Evolutionary conservation across 257 asterid species (phyloP), one percentile per base, ranked within the genome.

Genomic region (Lavandula angustifolia): DNA sequence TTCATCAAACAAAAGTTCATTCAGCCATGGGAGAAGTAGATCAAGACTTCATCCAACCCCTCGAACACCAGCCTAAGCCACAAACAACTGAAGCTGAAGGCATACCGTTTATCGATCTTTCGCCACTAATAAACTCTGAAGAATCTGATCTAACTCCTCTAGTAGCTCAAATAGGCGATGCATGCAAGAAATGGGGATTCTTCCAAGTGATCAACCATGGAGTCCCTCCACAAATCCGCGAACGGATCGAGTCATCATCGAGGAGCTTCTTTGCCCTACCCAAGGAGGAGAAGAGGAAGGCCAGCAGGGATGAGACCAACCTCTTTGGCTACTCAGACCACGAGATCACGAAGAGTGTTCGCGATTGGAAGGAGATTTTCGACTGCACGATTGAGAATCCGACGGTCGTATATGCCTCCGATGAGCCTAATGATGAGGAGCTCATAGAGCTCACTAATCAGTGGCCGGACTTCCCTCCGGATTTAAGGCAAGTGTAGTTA

Each of bases 301-400:
- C 79, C 2, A 58, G 72, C 31, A 64, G 81, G 54, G 87, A 76
- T 13, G 87, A 79, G 70, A 69, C 18, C 43, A 82, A 77, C 47
- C 87, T 85, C 0, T 1, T 35, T 1, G 87, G 87, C 3, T 82
- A 79, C 43, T 82, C 77, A 17, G 87, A 82, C 41, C 75, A 76
- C 0, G 90, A 84, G 76, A 82, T 69, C 6, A 84, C 90, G 0
- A 84, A 84, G 68, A 84, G 79, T 38, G 90, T 84, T 1, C 67
- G 90, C 44, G 90, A 84, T 27, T 84, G 90, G 90, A 84, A 84
- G 44, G 85, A 84, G 50, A 83, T 84, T 43, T 75, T 84, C 40
- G 90, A 84, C 55, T 79, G 77, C 53, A 35, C 67, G 4, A 60
- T 64, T 7, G 61, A 11, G 60, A 67, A 69, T 29, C 83, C 82